Evolutionary conservation across 768 basidiomycete genomes (phyloP), one percentile per base, ranked within the genome.

Genomic region (Fistulinella prunicolor): DNA sequence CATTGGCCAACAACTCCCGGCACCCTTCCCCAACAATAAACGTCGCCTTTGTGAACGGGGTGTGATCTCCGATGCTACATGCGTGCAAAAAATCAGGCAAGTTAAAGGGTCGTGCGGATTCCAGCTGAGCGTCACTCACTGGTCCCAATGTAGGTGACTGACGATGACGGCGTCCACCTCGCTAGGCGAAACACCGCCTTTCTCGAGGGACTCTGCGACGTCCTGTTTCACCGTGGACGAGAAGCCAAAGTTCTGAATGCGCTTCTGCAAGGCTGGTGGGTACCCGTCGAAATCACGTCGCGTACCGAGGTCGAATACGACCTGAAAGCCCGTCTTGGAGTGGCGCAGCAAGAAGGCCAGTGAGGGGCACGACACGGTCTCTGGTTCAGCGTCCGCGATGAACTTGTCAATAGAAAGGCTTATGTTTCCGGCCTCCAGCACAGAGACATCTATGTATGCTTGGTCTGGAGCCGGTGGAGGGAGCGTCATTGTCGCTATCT

Each of bases 271-370:
- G 0, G 46, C 56, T 0, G 74, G 74, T 0, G 77, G 70, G 43
- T 67, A 73, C 4, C 64, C 72, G 19, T 74, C 66, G 56, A 69
- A 65, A 51, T 82, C 75, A 36, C 71, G 69, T 22, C 79, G 73
- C 9, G 77, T 67, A 9, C 82, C 82, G 17, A 83, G 71, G 49
- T 84, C 83, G 51, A 83, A 82, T 0, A 81, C 51, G 44, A 79
- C 57, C 24, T 67, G 73, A 12, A 65, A 57, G 2, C 65, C 60
- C 1, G 60, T 70, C 16, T 53, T 48, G 1, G 78, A 76, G 54
- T 83, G 81, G 10, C 66, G 70, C 32, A 83, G 60, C 45, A 75
- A 70, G 61, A 83, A 84, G 2, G 76, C 69, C 37, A 83, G 70
- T 13, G 74, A 73, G 3, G 82, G 82, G 6, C 66, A 67, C 3